Conservation (phyloP, 371 early-diverging fungal species). For the Choanephora cucurbitarum region DNA sequence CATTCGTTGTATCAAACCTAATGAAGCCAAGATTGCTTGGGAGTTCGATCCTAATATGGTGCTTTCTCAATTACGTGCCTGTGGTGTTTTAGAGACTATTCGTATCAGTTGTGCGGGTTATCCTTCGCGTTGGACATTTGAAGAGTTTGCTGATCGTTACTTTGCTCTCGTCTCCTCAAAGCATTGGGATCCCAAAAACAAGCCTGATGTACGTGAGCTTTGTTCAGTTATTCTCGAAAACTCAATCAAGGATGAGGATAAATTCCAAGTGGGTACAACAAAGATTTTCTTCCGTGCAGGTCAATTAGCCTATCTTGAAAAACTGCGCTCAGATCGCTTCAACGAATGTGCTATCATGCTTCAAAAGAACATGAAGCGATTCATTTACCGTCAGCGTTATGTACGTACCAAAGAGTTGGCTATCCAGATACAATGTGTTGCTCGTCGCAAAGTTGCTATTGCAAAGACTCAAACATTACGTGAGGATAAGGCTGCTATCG, state of each 20-base stretch:
- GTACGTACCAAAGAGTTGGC: slow-evolving; percentile 61
- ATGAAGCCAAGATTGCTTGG: slow-evolving; percentile 89
- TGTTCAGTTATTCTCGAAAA: slow-evolving; percentile 65
- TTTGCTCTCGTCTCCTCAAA: slow-evolving; percentile 79
- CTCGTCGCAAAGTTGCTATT: slow-evolving; percentile 68
- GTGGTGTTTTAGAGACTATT: slow-evolving; percentile 99
- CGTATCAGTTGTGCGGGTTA: slow-evolving; percentile 99
- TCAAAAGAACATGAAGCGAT: slow-evolving; percentile 86
- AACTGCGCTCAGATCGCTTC: slow-evolving; percentile 81
- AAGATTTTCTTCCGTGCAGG: slow-evolving; percentile 99
- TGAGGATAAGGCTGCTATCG: slow-evolving; percentile 71
- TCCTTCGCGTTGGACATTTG: slow-evolving; percentile 92
- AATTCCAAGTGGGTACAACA: slow-evolving; percentile 92
- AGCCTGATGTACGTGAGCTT: slow-evolving; percentile 49
- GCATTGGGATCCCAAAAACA: slow-evolving; percentile 57
- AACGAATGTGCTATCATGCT: slow-evolving; percentile 79
- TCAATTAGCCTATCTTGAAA: slow-evolving; percentile 90
- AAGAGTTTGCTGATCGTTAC: slow-evolving; percentile 94
- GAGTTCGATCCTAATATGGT: slow-evolving; percentile 92
- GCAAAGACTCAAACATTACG: slow-evolving; percentile 55
- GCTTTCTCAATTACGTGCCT: slow-evolving; percentile 95
- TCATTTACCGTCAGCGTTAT: slow-evolving; percentile 74
- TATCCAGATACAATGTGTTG: slow-evolving; percentile 62
- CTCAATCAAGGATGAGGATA: slow-evolving; percentile 71
- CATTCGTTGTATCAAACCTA: slow-evolving; percentile 98